These are phyloP conservation scores for Acorus gramineus DNA, from an alignment of 106 monocot genomes.

Conservation along the genomic window DNA sequence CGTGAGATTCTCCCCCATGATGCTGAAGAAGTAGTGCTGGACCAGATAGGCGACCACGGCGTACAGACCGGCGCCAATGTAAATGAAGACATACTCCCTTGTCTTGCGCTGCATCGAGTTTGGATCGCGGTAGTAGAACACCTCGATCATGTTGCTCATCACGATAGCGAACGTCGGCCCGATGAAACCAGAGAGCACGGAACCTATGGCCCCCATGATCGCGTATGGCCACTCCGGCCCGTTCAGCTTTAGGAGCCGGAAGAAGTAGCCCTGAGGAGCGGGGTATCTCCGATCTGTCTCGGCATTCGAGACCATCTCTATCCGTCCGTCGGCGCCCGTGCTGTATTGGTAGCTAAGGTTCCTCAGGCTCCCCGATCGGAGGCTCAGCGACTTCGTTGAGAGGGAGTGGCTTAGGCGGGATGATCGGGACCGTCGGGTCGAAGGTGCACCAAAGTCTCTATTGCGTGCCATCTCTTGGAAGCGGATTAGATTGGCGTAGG, in stretches of 20 bases:
- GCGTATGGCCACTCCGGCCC: slow-evolving; percentile 96
- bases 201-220: slow-evolving; percentile 74
- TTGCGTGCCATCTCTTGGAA: slow-evolving; percentile 88
- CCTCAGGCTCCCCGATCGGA: slow-evolving; percentile 79
- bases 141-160: slow-evolving; percentile 98
- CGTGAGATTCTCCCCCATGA: slow-evolving; percentile 97
- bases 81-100: slow-evolving; percentile 87
- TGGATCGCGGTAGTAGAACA: slow-evolving; percentile 82
- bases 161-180: slow-evolving; percentile 97
- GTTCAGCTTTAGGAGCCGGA: slow-evolving; percentile 83
- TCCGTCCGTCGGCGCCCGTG: slow-evolving; percentile 86
- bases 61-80: slow-evolving; percentile 92
- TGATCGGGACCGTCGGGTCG: slow-evolving; percentile 63
- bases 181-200: slow-evolving; percentile 90
- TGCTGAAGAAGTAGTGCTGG: slow-evolving; percentile 99
- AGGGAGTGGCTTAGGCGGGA: slow-evolving; percentile 89
- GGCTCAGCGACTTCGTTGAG: slow-evolving; percentile 86
- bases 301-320: slow-evolving; percentile 96
- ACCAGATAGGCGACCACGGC: slow-evolving; percentile 90
- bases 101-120: slow-evolving; percentile 84
- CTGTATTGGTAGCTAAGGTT: slow-evolving; percentile 97
- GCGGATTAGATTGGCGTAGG: slow-evolving; percentile 69
- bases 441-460: slow-evolving; percentile 57
- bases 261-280: slow-evolving; percentile 86
- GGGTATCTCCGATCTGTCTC: slow-evolving; percentile 86